A percentile compares a stretch with the other conserved stretches of the same genome.
Evolutionary conservation across 2,329 filamentous ascomycete genomes (phyloP).

Genomic region (Aspergillus udagawae): DNA sequence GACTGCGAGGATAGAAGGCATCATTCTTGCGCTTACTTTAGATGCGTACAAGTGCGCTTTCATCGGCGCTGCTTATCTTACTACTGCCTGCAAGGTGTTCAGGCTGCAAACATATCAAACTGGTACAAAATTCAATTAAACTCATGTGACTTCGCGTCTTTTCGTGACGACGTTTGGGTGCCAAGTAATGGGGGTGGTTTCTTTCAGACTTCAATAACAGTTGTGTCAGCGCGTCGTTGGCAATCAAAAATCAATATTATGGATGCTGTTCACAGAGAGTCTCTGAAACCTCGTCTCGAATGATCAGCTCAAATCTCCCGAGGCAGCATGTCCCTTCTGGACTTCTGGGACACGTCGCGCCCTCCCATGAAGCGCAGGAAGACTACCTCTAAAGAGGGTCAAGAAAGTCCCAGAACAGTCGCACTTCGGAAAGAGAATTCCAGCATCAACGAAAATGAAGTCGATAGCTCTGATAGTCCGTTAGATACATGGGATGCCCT

Average conservation of each 20-base stretch:
- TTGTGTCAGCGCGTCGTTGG: not conserved
- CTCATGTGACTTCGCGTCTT: slow-evolving; percentile 15
- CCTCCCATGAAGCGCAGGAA: slow-evolving; percentile 30
- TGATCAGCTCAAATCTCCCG: slow-evolving; percentile 5
- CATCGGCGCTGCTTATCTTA: not conserved
- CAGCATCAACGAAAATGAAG: not conserved
- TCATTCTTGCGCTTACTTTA: not conserved
- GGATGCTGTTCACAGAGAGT: not conserved
- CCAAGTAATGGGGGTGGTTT: not conserved
- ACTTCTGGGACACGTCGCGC: slow-evolving; percentile 34
- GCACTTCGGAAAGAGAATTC: slow-evolving; percentile 5
- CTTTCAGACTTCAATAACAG: not conserved
- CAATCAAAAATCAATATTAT: not conserved
- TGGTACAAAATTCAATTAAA: not conserved
- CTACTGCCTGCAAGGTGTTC: not conserved
- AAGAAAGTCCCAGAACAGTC: not conserved
- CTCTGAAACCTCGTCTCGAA: not conserved
- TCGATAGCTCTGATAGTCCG: slow-evolving; percentile 16
- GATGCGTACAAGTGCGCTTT: not conserved
- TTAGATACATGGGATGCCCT: slow-evolving; percentile 35
- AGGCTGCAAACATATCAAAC: slow-evolving; percentile 17
- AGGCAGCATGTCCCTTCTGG: slow-evolving; percentile 31
- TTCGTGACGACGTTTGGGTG: slow-evolving; percentile 1
- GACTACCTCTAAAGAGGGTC: slow-evolving; percentile 12
- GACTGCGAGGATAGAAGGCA: not conserved